Percentiles rank a stretch among this genome's conserved stretches.
Evolutionary conservation across 129 eudicot species (phyloP).

Genomic region (Artemisia annua): DNA sequence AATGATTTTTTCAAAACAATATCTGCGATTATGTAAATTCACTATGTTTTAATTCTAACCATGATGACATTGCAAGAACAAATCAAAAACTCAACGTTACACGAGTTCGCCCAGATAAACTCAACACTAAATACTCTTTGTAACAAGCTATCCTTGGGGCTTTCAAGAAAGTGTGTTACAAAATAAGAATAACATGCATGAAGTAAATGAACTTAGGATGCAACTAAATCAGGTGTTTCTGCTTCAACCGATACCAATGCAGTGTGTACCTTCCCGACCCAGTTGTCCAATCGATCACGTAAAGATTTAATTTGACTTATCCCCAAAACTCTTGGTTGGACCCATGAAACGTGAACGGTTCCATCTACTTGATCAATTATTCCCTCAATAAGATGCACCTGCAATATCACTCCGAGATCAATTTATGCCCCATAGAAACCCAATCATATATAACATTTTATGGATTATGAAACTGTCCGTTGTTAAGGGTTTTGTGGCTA

Average conservation of each 20-base stretch:
- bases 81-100: conserved; percentile 9
- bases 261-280: conserved; percentile 91
- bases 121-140: conserved; percentile 21
- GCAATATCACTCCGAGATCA: conserved; percentile 7
- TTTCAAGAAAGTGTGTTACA: conserved; percentile 37
- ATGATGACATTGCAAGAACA: not conserved
- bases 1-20: not conserved
- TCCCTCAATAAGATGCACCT: conserved; percentile 97
- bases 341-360: conserved; percentile 92
- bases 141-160: conserved; percentile 21
- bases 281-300: conserved; percentile 80
- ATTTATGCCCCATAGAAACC: no score
- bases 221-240: conserved; percentile 93
- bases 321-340: conserved; percentile 93
- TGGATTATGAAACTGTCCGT: not conserved
- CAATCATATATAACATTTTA: no score
- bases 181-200: conserved; percentile 9
- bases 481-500: not conserved
- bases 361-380: conserved; percentile 94
- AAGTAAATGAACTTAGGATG: conserved; percentile 38
- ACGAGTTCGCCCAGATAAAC: conserved; percentile 17
- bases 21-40: not conserved
- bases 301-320: conserved; percentile 76
- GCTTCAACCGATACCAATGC: conserved; percentile 93
- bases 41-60: not conserved